Conservation (phyloP, 805 yeast genomes). For the Kodamaea leandrae region DNA sequence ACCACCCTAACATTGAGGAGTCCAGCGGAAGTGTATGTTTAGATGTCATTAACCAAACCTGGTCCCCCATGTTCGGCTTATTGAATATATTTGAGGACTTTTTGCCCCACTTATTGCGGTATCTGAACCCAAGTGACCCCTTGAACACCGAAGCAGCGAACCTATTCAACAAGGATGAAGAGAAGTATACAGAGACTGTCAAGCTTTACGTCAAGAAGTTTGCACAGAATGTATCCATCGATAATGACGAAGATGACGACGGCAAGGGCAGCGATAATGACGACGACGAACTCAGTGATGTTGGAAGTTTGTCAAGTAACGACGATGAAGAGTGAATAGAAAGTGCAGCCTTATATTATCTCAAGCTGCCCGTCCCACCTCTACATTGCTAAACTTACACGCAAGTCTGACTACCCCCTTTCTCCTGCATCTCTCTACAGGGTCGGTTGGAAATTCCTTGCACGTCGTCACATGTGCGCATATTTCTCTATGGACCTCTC, state of each 20-base stretch:
- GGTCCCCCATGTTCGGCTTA: constrained; percentile 97
- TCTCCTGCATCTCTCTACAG: no score
- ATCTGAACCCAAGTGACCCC: constrained; percentile 95
- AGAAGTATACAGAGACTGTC: constrained; percentile 65
- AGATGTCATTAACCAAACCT: constrained; percentile 94
- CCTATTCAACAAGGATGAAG: constrained; percentile 65
- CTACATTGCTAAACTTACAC: no score
- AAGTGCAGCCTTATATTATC: no score
- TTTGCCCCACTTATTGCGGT: constrained; percentile 84
- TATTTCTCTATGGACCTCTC: background rate
- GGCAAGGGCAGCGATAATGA: constrained; percentile 23
- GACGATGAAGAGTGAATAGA: constrained; percentile 26
- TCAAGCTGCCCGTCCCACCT: no score
- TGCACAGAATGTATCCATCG: constrained; percentile 42
- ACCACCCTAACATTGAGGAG: constrained; percentile 94
- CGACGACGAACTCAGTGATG: constrained; percentile 43
- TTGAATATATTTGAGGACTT: constrained; percentile 89
- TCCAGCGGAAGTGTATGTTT: constrained; percentile 88
- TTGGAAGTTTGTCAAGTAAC: constrained; percentile 49
- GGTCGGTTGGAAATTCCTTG: no score
- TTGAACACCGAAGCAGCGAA: constrained; percentile 87
- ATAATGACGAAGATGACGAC: constrained; percentile 35
- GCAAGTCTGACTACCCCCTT: no score
- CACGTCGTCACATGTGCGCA: no score
- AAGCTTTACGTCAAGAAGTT: constrained; percentile 69